These are phyloP conservation scores for Erodium texanum DNA, from an alignment of 441 rosid species.

Conservation along the genomic window DNA sequence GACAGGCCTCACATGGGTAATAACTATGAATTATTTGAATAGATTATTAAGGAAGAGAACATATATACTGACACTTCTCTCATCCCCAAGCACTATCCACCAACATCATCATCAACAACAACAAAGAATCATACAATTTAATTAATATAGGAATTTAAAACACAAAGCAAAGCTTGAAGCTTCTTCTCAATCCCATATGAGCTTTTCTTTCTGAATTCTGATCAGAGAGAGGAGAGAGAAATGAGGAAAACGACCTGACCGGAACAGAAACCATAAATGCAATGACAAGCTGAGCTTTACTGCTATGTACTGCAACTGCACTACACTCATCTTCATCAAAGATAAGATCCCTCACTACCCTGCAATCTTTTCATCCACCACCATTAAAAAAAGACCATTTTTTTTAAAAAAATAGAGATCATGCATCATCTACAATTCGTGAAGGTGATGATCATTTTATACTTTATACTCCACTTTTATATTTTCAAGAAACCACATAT, in stretches of 20 bases:
- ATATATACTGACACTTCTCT: no score
- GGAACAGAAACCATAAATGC: conserved; percentile 38
- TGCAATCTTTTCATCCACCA: conserved; percentile 4
- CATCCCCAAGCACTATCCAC: no score
- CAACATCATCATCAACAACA: no score
- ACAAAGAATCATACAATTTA: no score
- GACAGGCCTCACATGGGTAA: conserved; percentile 28
- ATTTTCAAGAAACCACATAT: no score
- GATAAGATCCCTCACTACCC: background rate
- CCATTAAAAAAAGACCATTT: background rate
- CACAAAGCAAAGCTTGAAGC: background rate
- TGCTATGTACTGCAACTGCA: background rate
- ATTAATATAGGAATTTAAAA: no score
- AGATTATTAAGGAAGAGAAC: no score
- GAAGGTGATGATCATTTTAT: no score
- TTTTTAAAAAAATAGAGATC: background rate
- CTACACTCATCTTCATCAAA: background rate
- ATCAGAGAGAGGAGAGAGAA: conserved; percentile 19
- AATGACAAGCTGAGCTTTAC: conserved; percentile 14
- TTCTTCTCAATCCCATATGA: no score
- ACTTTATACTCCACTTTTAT: no score
- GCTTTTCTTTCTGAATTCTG: no score
- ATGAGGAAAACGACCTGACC: conserved; percentile 48
- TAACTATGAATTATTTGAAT: conserved; percentile 12
- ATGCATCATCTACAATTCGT: background rate